Base-by-base conservation (phyloP, 176 grass and related monocot species). In the Triticum monococcum region DNA sequence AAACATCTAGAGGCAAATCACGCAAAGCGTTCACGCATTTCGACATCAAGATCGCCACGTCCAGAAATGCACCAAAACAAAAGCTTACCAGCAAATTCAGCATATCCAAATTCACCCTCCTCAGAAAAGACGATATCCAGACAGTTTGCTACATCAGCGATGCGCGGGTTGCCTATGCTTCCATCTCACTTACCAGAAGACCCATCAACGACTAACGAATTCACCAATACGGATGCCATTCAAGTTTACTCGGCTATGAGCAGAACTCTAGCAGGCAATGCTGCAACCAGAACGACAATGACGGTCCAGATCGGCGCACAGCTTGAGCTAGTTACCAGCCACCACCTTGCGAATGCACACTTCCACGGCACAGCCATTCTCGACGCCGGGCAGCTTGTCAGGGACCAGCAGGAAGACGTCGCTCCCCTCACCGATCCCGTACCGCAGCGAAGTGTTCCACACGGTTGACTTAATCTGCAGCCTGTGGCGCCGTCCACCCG, bases 381-480 rank as follows among this genome's bases (percentile, higher is more conserved):
- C 72, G 14, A 7, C 45, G 14, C 72, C 24, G 0, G 72, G 43
- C 3, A 75, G 43, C 43, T 75, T 52, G 25, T 75, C 43, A 13
- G 72, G 72, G 72, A 75, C 43, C 24, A 75, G 25, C 24, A 75
- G 72, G 43, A 75, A 48, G 41, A 75, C 25, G 25, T 75, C 25
- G 8, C 25, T 52, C 25, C 14, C 43, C 43, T 75, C 72, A 8
- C 43, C 72, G 24, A 75, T 2, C 72, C 72, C 72, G 43, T 75
- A 52, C 14, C 72, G 43, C 25, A 75, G 72, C 25, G 72, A 52
- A 1, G 72, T 75, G 72, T 75, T 75, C 72, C 72, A 52, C 43
- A 52, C 72, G 4, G 72, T 75, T 4, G 72, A 75, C 43, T 75
- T 25, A 45, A 75, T 75, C 72, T 75, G 72, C 72, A 75, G 72